Evolutionary conservation across 768 basidiomycete genomes (phyloP).

Genomic region (Amanita jacksonii): DNA sequence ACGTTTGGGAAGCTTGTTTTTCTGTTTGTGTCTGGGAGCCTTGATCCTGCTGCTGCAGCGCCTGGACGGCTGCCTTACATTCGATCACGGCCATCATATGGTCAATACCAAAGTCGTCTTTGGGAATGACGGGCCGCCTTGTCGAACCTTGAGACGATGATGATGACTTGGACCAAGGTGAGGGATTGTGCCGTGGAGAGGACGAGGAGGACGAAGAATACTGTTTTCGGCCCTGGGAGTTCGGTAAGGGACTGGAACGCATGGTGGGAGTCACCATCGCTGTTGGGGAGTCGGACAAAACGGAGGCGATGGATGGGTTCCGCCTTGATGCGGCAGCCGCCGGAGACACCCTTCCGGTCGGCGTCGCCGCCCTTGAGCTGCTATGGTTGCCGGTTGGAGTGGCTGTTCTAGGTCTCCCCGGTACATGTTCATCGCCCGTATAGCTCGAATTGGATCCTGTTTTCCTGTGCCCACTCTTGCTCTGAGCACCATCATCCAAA

Average conservation of each 20-base stretch:
- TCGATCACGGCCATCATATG: constrained; percentile 88
- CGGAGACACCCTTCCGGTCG: not conserved
- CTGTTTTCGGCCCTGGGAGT: not conserved
- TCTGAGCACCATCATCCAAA: constrained; percentile 21
- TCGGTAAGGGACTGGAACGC: not conserved
- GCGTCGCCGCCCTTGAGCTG: constrained; percentile 7
- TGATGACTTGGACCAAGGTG: not conserved
- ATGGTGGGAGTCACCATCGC: not conserved
- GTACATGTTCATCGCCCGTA: constrained; percentile 10
- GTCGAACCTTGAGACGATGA: constrained; percentile 27
- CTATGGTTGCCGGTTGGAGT: constrained; percentile 11
- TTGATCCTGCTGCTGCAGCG: constrained; percentile 4
- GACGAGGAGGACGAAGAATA: constrained; percentile 1
- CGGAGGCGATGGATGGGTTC: constrained; percentile 67
- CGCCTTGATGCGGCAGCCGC: constrained; percentile 25
- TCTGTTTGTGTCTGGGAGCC: too few species aligned
- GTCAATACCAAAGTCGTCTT: constrained; percentile 78
- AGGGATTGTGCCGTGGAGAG: constrained; percentile 12
- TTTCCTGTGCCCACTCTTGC: not conserved
- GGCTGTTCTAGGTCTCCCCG: constrained; percentile 8
- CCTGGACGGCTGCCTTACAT: constrained; percentile 39
- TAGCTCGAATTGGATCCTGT: not conserved
- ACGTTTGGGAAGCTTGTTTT: constrained; percentile 17
- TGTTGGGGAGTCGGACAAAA: constrained; percentile 59
- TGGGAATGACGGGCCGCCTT: constrained; percentile 44